Percentiles rank a stretch among this genome's conserved stretches.
Conservation (phyloP, 495 filamentous ascomycete species). For the Hypoxylon intermedium region DNA sequence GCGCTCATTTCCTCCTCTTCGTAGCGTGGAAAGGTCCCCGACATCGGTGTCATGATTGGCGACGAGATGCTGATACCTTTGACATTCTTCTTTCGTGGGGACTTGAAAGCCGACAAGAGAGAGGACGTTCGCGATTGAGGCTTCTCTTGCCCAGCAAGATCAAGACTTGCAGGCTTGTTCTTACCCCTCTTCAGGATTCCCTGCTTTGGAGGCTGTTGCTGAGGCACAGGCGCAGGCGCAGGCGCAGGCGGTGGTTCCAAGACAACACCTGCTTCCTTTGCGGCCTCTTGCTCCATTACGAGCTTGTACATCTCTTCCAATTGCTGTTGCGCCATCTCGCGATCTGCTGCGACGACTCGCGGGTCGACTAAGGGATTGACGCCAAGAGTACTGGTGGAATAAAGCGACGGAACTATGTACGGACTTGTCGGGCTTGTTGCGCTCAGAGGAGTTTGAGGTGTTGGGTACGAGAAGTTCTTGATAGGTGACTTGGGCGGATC, state of each 20-base stretch:
- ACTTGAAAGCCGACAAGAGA: conserved; percentile 59
- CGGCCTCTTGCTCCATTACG: conserved; percentile 86
- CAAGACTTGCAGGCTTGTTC: conserved; percentile 56
- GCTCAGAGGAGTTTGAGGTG: conserved; percentile 52
- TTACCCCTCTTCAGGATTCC: conserved; percentile 44
- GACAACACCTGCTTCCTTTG: conserved; percentile 59
- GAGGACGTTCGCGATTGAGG: conserved; percentile 58
- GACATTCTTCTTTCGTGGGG: conserved; percentile 54
- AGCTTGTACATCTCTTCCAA: conserved; percentile 90
- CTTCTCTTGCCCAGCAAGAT: conserved; percentile 50
- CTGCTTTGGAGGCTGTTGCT: conserved; percentile 43
- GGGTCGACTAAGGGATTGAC: conserved; percentile 68
- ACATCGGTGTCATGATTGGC: conserved; percentile 62
- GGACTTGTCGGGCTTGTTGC: conserved; percentile 58
- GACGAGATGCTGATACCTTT: conserved; percentile 59
- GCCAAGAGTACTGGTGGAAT: conserved; percentile 53
- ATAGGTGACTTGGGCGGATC: conserved; percentile 45
- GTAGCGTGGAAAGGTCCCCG: conserved; percentile 56
- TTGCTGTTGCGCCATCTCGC: conserved; percentile 73
- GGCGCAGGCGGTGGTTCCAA: conserved; percentile 45
- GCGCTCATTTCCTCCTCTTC: conserved; percentile 59
- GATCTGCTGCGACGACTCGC: conserved; percentile 74
- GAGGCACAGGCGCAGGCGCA: conserved; percentile 40
- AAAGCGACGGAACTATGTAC: conserved; percentile 54
- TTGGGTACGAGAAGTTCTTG: conserved; percentile 59